Percentiles rank a stretch among this genome's conserved stretches.
phyloP scores from a whole-genome alignment of 2,329 filamentous ascomycete species.

The Xylariomycetidae sp. region DNA sequence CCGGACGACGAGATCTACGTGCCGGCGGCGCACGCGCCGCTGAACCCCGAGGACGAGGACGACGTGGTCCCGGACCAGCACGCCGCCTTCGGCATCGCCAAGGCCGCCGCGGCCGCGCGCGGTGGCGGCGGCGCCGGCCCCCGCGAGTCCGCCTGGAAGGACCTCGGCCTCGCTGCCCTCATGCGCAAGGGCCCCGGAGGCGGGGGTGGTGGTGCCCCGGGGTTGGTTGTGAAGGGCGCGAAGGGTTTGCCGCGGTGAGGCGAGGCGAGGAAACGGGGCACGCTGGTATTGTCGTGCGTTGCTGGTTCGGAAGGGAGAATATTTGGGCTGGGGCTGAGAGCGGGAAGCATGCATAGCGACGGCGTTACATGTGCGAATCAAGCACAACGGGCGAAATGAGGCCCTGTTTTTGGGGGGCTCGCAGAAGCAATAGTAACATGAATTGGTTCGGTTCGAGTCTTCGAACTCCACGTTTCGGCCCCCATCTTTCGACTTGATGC shows the following conservation, averaged over 20 bases:
- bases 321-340: no score
- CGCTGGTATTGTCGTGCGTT: no score
- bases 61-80: slow-evolving; percentile 86
- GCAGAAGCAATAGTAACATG: no score
- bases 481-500: no score
- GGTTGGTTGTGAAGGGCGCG: slow-evolving; percentile 5
- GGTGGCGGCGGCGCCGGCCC: no score
- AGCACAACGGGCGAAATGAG: no score
- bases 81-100: slow-evolving; percentile 78
- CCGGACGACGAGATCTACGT: slow-evolving; percentile 78
- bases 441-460: no score
- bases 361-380: no score
- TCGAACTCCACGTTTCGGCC: no score
- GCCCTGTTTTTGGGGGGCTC: no score
- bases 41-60: slow-evolving; percentile 84
- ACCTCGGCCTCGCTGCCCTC: slow-evolving; percentile 65
- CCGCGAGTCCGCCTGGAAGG: slow-evolving; percentile 76
- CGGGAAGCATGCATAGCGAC: no score
- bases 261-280: no score
- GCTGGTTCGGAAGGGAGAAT: slow-evolving; percentile 1
- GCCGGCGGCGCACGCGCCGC: slow-evolving; percentile 69
- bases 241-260: slow-evolving; percentile 30
- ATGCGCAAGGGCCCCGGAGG: slow-evolving; percentile 52
- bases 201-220: slow-evolving; percentile 14
- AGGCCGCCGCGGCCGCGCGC: slow-evolving; percentile 65